These are phyloP conservation scores for Pholiota microspora DNA, from an alignment of 768 basidiomycete species.

Conservation along the genomic window DNA sequence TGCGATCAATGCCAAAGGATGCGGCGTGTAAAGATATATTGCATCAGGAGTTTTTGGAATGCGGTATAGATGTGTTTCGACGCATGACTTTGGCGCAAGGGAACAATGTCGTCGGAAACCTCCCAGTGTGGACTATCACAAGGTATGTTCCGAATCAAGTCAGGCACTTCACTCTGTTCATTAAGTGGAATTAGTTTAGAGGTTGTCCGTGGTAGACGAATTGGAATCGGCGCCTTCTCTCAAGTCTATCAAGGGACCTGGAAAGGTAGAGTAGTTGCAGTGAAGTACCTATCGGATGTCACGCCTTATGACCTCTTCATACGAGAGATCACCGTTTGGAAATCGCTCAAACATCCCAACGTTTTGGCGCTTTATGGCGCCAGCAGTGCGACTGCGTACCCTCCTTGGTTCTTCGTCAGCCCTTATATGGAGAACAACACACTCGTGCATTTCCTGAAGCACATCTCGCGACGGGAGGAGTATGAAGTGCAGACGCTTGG, in stretches of 20 bases:
- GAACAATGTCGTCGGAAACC: slow-evolving; percentile 24
- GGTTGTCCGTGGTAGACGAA: slow-evolving; percentile 59
- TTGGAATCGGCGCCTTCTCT: slow-evolving; percentile 72
- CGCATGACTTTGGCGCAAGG: slow-evolving; percentile 43
- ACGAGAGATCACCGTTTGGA: slow-evolving; percentile 69
- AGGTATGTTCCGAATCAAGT: slow-evolving; percentile 28
- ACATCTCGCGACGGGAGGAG: slow-evolving; percentile 3
- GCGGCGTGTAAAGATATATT: slow-evolving; percentile 38
- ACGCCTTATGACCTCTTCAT: slow-evolving; percentile 63
- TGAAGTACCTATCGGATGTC: slow-evolving; percentile 66
- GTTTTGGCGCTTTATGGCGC: slow-evolving; percentile 75
- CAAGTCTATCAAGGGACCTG: slow-evolving; percentile 72
- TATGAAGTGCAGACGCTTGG: slow-evolving; percentile 6
- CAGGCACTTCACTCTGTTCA: not conserved
- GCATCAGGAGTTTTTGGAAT: slow-evolving; percentile 65
- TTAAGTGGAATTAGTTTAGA: slow-evolving; percentile 33
- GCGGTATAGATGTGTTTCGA: slow-evolving; percentile 63
- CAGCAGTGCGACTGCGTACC: slow-evolving; percentile 60
- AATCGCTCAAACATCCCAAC: slow-evolving; percentile 57
- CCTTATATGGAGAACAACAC: slow-evolving; percentile 66
- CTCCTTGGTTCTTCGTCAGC: slow-evolving; percentile 75
- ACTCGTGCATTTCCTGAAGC: slow-evolving; percentile 41
- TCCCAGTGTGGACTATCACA: slow-evolving; percentile 76
- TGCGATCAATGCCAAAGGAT: slow-evolving; percentile 7
- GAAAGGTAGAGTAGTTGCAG: slow-evolving; percentile 58